Base-by-base conservation (phyloP, 2,329 filamentous ascomycete species). In the Plectosphaerella sp. region DNA sequence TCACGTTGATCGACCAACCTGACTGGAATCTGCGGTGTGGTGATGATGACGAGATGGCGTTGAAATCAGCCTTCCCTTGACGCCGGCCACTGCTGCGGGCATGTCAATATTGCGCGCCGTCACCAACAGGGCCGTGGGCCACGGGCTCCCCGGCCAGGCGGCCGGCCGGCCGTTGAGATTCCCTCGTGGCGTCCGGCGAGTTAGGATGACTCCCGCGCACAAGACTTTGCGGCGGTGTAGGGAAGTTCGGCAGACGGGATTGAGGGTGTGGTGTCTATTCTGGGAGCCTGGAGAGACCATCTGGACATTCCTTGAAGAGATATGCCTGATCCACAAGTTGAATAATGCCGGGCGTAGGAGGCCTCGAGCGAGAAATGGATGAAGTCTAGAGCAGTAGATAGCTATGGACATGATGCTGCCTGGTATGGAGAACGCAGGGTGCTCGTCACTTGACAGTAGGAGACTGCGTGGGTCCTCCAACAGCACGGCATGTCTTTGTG, bases 81-180 rank as follows among this genome's bases (percentile, higher is more conserved):
- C 64, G 67, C 50, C 67, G 69, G 16, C 41, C 41, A 16, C 4
- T 43, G 16, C 16, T 16, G 16, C 62, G 65, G 57, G 54, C 28
- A 33, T 33, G 58, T 57, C 52, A 56, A 45, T 52, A 54, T 51
- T 42, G 45, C n/a, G 39, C 18, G 22, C 9, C 43, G 47, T 47
- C 52, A 46, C 22, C 24, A 45, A 39, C 39, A 33, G 48, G 35
- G 47, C 28, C 54, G 58, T 39, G 48, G 35, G 47, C 28, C 54
- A 57, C 59, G 56, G 57, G 61, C 58, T 55, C 47, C 54, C 53
- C 58, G 57, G 56, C 59, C 57, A 62, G 57, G 45, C 49, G 58
- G 58, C 58, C 68, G 70, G 61, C 75, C 65, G 72, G 74, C 75
- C 63, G 75, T 73, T 33, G 8, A 33, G 8, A 10, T 68, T 70